Percentiles rank a stretch among this genome's conserved stretches.
These are phyloP conservation scores for Trichoderma brevicompactum DNA, from an alignment of 2,329 filamentous ascomycete species.

Conservation along the genomic window DNA sequence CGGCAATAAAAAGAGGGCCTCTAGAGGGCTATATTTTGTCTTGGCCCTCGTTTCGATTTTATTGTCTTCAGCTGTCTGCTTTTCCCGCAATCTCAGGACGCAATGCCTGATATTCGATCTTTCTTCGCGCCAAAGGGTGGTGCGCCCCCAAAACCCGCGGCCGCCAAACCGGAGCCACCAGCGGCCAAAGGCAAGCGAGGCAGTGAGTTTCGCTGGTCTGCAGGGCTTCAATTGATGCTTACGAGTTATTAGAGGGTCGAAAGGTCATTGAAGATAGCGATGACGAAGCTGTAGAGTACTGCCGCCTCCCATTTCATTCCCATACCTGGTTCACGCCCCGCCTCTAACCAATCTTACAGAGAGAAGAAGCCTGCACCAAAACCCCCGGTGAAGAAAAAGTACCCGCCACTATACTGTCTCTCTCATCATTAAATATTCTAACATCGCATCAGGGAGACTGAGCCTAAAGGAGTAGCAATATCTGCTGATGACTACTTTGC, in stretches of 20 bases:
- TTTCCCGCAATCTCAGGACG: not conserved
- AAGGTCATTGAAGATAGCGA: constrained; percentile 82
- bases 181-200: constrained; percentile 50
- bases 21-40: constrained; percentile 13
- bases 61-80: not conserved
- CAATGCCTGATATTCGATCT: constrained; percentile 87
- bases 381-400: constrained; percentile 58
- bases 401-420: constrained; percentile 45
- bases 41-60: constrained; percentile 12
- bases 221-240: constrained; percentile 29
- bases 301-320: constrained; percentile 3
- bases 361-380: constrained; percentile 60
- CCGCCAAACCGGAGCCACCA: constrained; percentile 48
- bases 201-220: constrained; percentile 43
- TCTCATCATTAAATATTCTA: constrained; percentile 10
- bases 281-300: constrained; percentile 68
- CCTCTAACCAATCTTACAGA: constrained; percentile 32
- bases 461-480: constrained; percentile 55
- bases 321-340: not conserved
- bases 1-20: constrained; percentile 34
- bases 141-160: constrained; percentile 50
- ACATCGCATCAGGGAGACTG: constrained; percentile 42
- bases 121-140: constrained; percentile 84
- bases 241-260: constrained; percentile 52
- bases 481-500: constrained; percentile 64